Evolutionary conservation across 73 alveolate species (phyloP).

Genomic region (Paramecium bursaria): DNA sequence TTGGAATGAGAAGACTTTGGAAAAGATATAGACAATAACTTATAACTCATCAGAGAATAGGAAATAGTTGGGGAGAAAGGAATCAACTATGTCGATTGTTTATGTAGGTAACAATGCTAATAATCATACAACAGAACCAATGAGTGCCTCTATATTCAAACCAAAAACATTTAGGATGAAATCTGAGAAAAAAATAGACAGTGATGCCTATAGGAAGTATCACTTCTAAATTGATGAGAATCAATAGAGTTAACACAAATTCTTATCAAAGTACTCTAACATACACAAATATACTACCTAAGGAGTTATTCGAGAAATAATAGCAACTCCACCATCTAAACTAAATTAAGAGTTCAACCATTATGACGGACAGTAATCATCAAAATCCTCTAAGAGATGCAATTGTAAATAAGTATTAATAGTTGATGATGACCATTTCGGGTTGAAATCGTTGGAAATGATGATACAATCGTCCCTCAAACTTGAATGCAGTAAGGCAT

Average conservation of each 20-base stretch:
- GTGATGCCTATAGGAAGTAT: neutral
- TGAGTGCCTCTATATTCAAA: neutral
- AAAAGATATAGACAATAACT: neutral
- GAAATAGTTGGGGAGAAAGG: neutral
- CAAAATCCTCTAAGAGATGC: neutral
- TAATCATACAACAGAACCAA: no score
- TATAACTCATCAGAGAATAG: neutral
- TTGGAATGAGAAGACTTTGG: neutral
- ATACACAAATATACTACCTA: no score
- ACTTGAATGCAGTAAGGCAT: neutral
- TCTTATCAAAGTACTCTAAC: neutral
- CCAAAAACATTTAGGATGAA: neutral
- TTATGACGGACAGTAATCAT: neutral
- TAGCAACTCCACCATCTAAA: no score
- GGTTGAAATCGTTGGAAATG: neutral
- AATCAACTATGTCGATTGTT: neutral
- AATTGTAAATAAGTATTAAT: conserved; percentile 9
- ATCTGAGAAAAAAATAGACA: neutral
- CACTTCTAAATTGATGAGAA: neutral
- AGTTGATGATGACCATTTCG: conserved; percentile 19
- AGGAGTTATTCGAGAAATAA: no score
- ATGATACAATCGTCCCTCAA: neutral
- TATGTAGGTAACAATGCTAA: no score
- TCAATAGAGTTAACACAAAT: neutral
- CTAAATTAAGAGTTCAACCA: neutral